phyloP scores from a whole-genome alignment of 495 filamentous ascomycete genomes.

The Penicillium arizonense region DNA sequence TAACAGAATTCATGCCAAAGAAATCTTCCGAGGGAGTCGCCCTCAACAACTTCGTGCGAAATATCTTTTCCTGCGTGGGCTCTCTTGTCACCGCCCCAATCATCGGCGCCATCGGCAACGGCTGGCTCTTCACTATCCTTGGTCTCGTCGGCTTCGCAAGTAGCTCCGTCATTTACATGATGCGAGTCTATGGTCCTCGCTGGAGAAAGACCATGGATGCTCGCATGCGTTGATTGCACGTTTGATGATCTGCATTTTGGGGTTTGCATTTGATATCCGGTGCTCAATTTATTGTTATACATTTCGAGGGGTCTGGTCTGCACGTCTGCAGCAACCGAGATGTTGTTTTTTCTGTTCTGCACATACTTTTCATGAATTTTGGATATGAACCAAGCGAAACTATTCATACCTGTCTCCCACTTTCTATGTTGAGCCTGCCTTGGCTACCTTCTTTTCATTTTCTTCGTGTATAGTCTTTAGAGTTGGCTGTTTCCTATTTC shows the following conservation, averaged over 20 bases:
- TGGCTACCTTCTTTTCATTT: neutral
- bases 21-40: slow-evolving; percentile 75
- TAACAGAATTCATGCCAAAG: slow-evolving; percentile 87
- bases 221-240: slow-evolving; percentile 24
- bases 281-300: neutral
- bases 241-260: no score
- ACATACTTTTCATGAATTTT: neutral
- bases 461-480: neutral
- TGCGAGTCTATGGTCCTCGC: slow-evolving; percentile 60
- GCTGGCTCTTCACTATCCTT: slow-evolving; percentile 84
- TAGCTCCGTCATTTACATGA: slow-evolving; percentile 59
- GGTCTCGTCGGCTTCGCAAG: slow-evolving; percentile 59
- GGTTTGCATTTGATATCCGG: neutral
- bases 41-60: slow-evolving; percentile 73
- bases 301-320: neutral
- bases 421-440: neutral
- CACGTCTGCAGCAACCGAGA: neutral
- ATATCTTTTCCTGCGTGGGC: slow-evolving; percentile 81
- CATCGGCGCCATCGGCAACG: slow-evolving; percentile 79
- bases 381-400: neutral
- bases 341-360: neutral
- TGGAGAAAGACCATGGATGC: slow-evolving; percentile 73
- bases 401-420: neutral
- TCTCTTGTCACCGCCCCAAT: slow-evolving; percentile 72
- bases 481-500: neutral